Conservation (phyloP, 2,329 filamentous ascomycete genomes). For the Xylariaceae sp. region DNA sequence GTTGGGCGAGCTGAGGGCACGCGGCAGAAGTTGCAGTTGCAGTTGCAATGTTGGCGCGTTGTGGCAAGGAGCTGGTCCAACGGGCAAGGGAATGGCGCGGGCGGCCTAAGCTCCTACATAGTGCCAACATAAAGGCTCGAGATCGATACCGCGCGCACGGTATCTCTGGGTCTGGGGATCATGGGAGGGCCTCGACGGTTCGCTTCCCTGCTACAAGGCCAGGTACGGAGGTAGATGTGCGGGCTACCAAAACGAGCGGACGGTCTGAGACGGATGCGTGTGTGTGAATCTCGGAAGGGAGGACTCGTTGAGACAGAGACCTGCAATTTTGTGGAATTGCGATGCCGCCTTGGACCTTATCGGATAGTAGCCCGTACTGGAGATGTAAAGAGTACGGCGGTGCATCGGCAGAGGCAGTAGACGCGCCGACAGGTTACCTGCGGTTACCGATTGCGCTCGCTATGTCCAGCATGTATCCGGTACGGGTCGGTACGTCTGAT, state of each 20-base stretch:
- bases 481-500: no score
- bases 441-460: no score
- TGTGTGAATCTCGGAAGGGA: slow-evolving; percentile 11
- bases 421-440: neutral
- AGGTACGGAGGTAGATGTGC: slow-evolving; percentile 1
- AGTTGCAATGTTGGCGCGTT: slow-evolving; percentile 11
- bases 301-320: slow-evolving; percentile 10
- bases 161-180: neutral
- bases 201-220: slow-evolving; percentile 10
- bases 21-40: neutral
- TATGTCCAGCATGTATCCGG: no score
- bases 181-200: slow-evolving; percentile 5
- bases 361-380: neutral
- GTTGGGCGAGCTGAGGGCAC: slow-evolving; percentile 9
- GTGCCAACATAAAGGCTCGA: slow-evolving; percentile 24
- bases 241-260: slow-evolving; percentile 8
- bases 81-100: slow-evolving; percentile 24
- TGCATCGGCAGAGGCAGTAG: no score
- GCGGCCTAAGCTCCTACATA: slow-evolving; percentile 28
- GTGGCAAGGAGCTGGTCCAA: slow-evolving; percentile 11
- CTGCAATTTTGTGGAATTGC: slow-evolving; percentile 1
- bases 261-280: slow-evolving; percentile 9
- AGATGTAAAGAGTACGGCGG: neutral
- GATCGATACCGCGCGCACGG: slow-evolving; percentile 1
- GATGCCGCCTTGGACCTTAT: neutral